Evolutionary conservation across 208 protist genomes (phyloP), one percentile per base, ranked within the genome.

Genomic region (Borovskyia barvae): DNA sequence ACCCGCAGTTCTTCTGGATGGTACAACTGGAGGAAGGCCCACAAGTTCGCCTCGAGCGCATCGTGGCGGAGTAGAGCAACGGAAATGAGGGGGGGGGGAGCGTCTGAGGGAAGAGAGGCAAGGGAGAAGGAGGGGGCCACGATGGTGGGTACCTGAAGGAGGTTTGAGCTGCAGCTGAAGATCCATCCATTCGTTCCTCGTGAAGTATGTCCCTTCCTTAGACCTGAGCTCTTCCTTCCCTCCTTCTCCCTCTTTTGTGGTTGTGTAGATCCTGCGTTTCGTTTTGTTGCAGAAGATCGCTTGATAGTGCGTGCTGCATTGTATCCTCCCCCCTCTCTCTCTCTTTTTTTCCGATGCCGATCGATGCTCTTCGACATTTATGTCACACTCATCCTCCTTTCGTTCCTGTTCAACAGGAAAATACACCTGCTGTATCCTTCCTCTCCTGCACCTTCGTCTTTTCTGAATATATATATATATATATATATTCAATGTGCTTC

Each of bases 1-100:
- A 78, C 25, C 72, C 72, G 25, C 46, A 70, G 40, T 35, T 33
- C 20, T 79, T 61, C 58, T 83, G 72, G 67, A 50, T 64, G 17
- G 64, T 59, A 7, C 60, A 76, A 40, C 41, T 76, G 37, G 50
- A 61, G 36, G 59, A 72, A 54, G 37, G 47, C 22, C 24, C 63
- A 25, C 62, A 62, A n/a, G 37, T 79, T 42, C 67, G 43, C 17
- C 46, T 83, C 12, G 72, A 76, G 11, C 56, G 46, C 0, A 72
- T 78, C 15, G 60, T 66, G 32, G 53, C 54, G 12, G 40, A 45
- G 52, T 73, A 65, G 35, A 53, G 54, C 25, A 61, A 50, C 36
- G 24, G 11, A 37, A 28, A 14, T 7, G 40, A 7, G n/a, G 24
- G 11, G 24, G n/a, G 5, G 5, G 14, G 35, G 14, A 39, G 14